These are phyloP conservation scores for Logfia minima DNA, from an alignment of 129 eudicot genomes.

Conservation along the genomic window DNA sequence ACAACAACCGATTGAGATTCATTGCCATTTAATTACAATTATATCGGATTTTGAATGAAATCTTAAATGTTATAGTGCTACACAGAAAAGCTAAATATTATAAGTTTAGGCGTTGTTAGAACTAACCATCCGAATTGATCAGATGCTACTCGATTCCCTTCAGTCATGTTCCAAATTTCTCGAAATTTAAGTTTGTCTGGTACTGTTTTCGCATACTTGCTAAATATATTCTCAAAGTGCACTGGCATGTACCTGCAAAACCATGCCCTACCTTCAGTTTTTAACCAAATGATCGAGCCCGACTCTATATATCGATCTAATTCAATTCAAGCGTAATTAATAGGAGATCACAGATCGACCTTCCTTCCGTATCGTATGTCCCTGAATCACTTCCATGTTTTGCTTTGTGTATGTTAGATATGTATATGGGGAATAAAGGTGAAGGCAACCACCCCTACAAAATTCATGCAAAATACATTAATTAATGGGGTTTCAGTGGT, in stretches of 20 bases:
- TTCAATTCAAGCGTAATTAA: background rate
- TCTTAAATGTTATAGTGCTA: background rate
- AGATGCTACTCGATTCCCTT: conserved; percentile 60
- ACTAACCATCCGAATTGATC: conserved; percentile 67
- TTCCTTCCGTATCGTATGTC: conserved; percentile 78
- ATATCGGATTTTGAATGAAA: no score
- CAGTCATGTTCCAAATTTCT: conserved; percentile 88
- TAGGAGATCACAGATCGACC: conserved; percentile 33
- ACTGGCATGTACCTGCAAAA: conserved; percentile 60
- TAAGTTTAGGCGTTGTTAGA: background rate
- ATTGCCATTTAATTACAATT: no score
- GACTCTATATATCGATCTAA: background rate
- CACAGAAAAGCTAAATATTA: background rate
- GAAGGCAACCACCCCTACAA: conserved; percentile 84
- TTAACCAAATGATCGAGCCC: background rate
- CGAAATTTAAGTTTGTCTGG: conserved; percentile 67
- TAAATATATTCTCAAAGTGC: conserved; percentile 77
- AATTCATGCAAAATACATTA: background rate
- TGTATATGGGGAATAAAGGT: conserved; percentile 62
- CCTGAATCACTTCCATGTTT: conserved; percentile 86
- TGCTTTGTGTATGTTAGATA: conserved; percentile 65
- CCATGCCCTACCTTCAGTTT: background rate
- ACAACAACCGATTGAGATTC: no score
- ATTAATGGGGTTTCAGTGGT: no score
- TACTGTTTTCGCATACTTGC: conserved; percentile 68